phyloP scores from a whole-genome alignment of 306 rosid genomes.

The Canavalia gladiata region DNA sequence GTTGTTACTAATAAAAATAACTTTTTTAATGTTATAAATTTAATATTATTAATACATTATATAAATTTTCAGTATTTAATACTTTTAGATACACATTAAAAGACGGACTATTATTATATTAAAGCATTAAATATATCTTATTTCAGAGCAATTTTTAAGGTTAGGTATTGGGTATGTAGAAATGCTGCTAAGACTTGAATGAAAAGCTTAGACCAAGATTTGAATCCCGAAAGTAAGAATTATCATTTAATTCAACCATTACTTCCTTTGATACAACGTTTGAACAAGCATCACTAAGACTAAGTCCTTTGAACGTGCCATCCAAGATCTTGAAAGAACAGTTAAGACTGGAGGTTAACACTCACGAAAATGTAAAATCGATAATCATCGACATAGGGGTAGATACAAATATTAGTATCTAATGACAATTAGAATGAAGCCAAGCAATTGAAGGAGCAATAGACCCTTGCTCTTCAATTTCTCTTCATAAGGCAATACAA shows the following conservation, averaged over 20 bases:
- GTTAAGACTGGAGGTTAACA: conserved; percentile 38
- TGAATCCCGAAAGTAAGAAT: neutral
- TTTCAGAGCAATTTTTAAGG: too few relatives aligned
- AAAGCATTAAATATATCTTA: too few relatives aligned
- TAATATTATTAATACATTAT: too few relatives aligned
- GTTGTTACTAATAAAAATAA: too few relatives aligned
- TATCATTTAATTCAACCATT: neutral
- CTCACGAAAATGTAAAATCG: conserved; percentile 53
- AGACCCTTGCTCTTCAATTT: conserved; percentile 64
- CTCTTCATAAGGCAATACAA: conserved; percentile 68
- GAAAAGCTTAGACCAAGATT: neutral
- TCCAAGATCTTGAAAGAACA: conserved; percentile 40
- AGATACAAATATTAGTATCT: conserved; percentile 68
- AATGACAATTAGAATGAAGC: conserved; percentile 58
- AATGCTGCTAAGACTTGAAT: neutral
- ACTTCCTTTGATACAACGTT: neutral
- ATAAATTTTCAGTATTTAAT: too few relatives aligned
- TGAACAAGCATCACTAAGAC: neutral
- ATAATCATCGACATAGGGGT: conserved; percentile 55
- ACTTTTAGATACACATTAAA: too few relatives aligned
- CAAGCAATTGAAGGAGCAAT: conserved; percentile 56
- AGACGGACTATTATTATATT: too few relatives aligned
- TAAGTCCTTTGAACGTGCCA: conserved; percentile 15
- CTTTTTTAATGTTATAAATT: too few relatives aligned
- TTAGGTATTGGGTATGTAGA: too few relatives aligned